Base-by-base conservation (phyloP, 345 rosid genomes). In the Citrus trifoliata region DNA sequence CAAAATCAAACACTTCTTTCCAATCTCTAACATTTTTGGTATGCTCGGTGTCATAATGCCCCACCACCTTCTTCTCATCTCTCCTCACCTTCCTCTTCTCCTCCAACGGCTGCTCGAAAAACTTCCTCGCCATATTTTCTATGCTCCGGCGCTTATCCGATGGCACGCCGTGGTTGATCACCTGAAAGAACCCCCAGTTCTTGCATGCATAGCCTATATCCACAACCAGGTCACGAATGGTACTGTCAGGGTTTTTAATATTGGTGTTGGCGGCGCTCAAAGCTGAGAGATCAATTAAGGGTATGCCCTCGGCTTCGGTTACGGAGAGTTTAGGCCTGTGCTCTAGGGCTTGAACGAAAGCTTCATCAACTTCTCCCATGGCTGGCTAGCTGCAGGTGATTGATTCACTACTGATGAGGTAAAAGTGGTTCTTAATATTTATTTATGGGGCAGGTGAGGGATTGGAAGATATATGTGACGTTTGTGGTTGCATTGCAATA, bases 1-100 rank as follows among this genome's bases (percentile, higher is more conserved):
- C 69, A 30, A 78, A 70, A 74, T 88, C 91, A 71, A 85, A 86
- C 32, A 88, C 85, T 42, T 88, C 89, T 76, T 83, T 88, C 91
- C 91, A 86, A 58, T 88, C 91, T 78, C 91, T 83, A 60, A 86
- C 89, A 71, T 88, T 88, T 80, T 88, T 88, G 65, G 89, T 86
- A 61, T 81, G 87, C 67, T 88, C 91, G 6, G 67, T 56, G 7
- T 88, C 89, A 58, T 77, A 80, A 38, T 88, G 86, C 25, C 91
- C 89, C 73, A 74, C 2, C 9, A 59, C 67, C 6, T 27, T 67
- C 74, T 19, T 74, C 28, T 86, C 89, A 33, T 48, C 74, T 62
- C 82, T 82, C 76, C 82, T 78, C 18, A 83, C 73, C 86, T 83
- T 83, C 70, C 64, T 79, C 71, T 86, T 86, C 79, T 84, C 89